Evolutionary conservation across 495 filamentous ascomycete species (phyloP).

Genomic region (Xylaria flabelliformis): DNA sequence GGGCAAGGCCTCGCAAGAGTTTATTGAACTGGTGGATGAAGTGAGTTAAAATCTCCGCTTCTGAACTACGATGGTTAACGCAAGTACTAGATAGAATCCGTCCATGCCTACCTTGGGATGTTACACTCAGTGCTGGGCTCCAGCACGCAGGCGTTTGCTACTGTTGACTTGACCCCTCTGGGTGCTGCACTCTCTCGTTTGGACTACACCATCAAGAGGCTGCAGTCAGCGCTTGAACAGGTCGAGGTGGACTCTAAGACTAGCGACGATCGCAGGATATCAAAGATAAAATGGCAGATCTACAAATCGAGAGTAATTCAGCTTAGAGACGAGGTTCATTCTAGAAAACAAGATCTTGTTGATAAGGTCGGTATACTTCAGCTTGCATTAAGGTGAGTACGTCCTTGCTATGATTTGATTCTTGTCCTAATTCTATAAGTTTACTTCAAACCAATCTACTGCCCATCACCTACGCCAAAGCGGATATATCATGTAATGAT

Average conservation of each 20-base stretch:
- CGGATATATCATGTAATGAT: slow-evolving; percentile 6
- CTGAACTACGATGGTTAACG: neutral
- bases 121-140: slow-evolving; percentile 4
- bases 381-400: neutral
- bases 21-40: neutral
- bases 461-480: neutral
- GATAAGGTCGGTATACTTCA: slow-evolving; percentile 8
- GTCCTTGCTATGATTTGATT: neutral
- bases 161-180: neutral
- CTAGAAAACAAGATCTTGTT: slow-evolving; percentile 8
- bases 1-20: neutral
- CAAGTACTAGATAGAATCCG: neutral
- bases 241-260: neutral
- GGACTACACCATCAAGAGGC: neutral
- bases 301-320: neutral
- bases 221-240: neutral
- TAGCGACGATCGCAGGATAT: neutral
- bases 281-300: slow-evolving; percentile 2
- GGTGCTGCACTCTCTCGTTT: neutral
- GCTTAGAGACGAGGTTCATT: slow-evolving; percentile 4
- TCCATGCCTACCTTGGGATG: slow-evolving; percentile 8
- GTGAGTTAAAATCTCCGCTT: neutral
- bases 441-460: neutral
- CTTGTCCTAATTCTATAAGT: neutral
- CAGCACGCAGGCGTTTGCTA: neutral